Base-by-base conservation (phyloP, 1,284 basidiomycete genomes). In the Fomes fomentarius region DNA sequence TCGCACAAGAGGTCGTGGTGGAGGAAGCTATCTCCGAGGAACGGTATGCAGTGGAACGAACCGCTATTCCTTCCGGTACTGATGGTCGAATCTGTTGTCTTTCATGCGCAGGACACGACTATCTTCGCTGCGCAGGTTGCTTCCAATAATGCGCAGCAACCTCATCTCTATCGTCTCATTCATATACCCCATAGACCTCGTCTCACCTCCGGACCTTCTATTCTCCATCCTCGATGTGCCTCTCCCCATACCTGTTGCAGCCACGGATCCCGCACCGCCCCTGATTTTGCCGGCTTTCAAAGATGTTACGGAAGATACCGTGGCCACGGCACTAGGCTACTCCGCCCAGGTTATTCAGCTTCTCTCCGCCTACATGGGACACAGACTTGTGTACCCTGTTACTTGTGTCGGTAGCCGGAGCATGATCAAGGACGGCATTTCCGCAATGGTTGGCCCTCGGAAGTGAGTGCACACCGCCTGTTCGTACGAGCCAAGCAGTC, bases 401-500 rank as follows among this genome's bases (percentile, higher is more conserved):
- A 94, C 90, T 22, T 95, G 85, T 68, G 81, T 93, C 47, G 94
- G 93, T 5, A 96, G 93, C 61, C 79, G 90, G 54, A 96, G 93
- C 71, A 72, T 94, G 60, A 91, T 98, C 56, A 84, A 85, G 65
- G 95, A 98, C 74, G 89, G 87, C 11, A 95, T 97, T 50, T 94
- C 91, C 52, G 87, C 89, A 7, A 96, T 98, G 89, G 88, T 94
- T 60, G 95, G 96, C 2, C 93, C 94, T 12, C 78, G 95, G 69
- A 91, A 93, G 92, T 94, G 66, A 73, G 88, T 76, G 8, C 50
- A 51, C 26, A 35, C 30, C 21, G 4, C 15, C 28, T 30, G 3
- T 45, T 35, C 40, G n/a, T 33, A 54, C 25, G 34, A 39, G 45
- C 33, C 42, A 38, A 35, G 53, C 50, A 66, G 47, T 63, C 50